A percentile compares a stretch with the other conserved stretches of the same genome.
Evolutionary conservation across 2,329 filamentous ascomycete genomes (phyloP).

Genomic region (Talaromyces piceae): DNA sequence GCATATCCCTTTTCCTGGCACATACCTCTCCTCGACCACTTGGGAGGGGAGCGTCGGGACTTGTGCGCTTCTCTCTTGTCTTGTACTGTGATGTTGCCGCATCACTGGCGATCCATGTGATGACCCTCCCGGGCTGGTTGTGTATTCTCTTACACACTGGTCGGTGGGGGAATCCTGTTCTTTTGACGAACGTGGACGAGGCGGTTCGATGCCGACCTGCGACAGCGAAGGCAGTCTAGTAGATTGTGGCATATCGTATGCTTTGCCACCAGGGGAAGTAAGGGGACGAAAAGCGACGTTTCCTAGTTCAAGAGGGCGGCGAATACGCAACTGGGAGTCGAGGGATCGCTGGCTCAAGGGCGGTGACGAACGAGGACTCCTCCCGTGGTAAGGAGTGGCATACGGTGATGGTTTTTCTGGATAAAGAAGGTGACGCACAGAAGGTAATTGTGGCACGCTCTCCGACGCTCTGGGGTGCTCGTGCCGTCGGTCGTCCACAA

Average conservation of each 20-base stretch:
- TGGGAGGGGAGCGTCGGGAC: constrained; percentile 21
- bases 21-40: constrained; percentile 34
- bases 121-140: constrained; percentile 5
- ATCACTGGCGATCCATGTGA: background rate
- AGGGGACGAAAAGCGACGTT: background rate
- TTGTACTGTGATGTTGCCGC: background rate
- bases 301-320: background rate
- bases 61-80: constrained; percentile 12
- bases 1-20: constrained; percentile 71
- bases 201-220: constrained; percentile 20
- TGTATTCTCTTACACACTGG: constrained; percentile 1
- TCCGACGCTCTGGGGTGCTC: background rate
- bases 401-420: background rate
- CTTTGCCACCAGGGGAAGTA: background rate
- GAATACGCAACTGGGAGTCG: constrained; percentile 2
- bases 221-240: constrained; percentile 23
- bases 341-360: constrained; percentile 1
- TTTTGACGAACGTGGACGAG: background rate
- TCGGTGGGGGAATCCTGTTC: constrained; percentile 1
- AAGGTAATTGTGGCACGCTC: constrained; percentile 20
- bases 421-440: constrained; percentile 31
- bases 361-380: constrained; percentile 5
- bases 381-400: background rate
- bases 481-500: background rate
- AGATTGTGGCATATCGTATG: background rate